Percentiles rank a stretch among this genome's conserved stretches.
These are phyloP conservation scores for Elsinoe ampelina DNA, from an alignment of 2,329 filamentous ascomycete species.

Conservation along the genomic window DNA sequence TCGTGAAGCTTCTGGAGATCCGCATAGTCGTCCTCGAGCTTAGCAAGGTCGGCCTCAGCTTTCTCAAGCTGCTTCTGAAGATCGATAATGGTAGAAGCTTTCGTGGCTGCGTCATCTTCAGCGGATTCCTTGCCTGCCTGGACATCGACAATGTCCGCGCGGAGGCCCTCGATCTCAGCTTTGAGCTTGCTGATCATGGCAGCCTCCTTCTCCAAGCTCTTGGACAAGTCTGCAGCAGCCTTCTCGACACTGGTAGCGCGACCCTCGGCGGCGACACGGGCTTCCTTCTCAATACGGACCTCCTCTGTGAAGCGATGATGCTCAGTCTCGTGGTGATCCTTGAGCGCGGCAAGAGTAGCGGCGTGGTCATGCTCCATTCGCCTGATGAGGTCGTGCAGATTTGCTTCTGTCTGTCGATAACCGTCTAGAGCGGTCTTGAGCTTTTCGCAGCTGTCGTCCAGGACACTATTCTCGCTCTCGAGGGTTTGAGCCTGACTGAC, in stretches of 20 bases:
- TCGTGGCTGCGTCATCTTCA: conserved; percentile 32
- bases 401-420: conserved; percentile 32
- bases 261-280: conserved; percentile 31
- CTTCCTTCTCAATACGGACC: conserved; percentile 29
- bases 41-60: conserved; percentile 25
- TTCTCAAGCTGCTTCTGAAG: conserved; percentile 29
- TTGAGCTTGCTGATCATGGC: conserved; percentile 28
- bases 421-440: conserved; percentile 31
- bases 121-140: conserved; percentile 24
- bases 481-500: conserved; percentile 20
- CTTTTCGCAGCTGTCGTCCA: conserved; percentile 28
- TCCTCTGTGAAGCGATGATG: conserved; percentile 30
- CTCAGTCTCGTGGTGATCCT: conserved; percentile 29
- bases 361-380: conserved; percentile 33
- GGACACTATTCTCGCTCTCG: conserved; percentile 24
- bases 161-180: conserved; percentile 27
- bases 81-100: conserved; percentile 29
- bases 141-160: conserved; percentile 29
- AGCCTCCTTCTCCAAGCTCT: conserved; percentile 30
- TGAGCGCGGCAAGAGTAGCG: conserved; percentile 29
- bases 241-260: conserved; percentile 31
- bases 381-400: conserved; percentile 30
- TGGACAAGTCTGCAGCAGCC: conserved; percentile 33
- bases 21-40: conserved; percentile 27
- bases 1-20: conserved; percentile 30